Evolutionary conservation across 2,329 filamentous ascomycete genomes (phyloP).

Genomic region (Aspergillus novofumigatus): DNA sequence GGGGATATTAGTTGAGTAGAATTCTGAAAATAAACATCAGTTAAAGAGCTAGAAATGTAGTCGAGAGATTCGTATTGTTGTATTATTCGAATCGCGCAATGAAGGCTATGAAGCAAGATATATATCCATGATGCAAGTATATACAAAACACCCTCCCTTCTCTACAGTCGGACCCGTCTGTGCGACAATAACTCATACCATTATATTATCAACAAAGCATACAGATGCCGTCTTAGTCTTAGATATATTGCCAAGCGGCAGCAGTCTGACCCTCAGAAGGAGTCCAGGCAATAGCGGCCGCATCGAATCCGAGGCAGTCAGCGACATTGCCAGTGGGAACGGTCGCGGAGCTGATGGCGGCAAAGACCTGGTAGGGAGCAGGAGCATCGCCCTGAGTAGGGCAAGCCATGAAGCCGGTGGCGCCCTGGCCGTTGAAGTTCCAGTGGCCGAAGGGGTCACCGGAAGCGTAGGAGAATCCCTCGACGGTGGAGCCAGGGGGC

Average conservation of each 20-base stretch:
- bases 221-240: constrained; percentile 3
- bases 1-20: too few species aligned
- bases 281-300: constrained; percentile 22
- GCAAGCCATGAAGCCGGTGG: constrained; percentile 42
- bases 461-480: constrained; percentile 45
- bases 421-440: constrained; percentile 28
- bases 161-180: not conserved
- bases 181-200: not conserved
- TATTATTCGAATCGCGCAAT: not conserved
- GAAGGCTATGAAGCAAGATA: not conserved
- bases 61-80: not conserved
- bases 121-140: not conserved
- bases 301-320: constrained; percentile 37
- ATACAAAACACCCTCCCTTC: not conserved
- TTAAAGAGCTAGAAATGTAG: not conserved
- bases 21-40: not conserved
- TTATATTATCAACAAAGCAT: not conserved
- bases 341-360: constrained; percentile 32
- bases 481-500: constrained; percentile 47
- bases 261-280: constrained; percentile 12
- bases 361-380: constrained; percentile 37
- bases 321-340: constrained; percentile 35
- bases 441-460: constrained; percentile 23
- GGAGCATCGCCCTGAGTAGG: constrained; percentile 20
- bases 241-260: constrained; percentile 39